Evolutionary conservation across 768 basidiomycete genomes (phyloP), one percentile per base, ranked within the genome.

Genomic region (Dentipellis fragilis): DNA sequence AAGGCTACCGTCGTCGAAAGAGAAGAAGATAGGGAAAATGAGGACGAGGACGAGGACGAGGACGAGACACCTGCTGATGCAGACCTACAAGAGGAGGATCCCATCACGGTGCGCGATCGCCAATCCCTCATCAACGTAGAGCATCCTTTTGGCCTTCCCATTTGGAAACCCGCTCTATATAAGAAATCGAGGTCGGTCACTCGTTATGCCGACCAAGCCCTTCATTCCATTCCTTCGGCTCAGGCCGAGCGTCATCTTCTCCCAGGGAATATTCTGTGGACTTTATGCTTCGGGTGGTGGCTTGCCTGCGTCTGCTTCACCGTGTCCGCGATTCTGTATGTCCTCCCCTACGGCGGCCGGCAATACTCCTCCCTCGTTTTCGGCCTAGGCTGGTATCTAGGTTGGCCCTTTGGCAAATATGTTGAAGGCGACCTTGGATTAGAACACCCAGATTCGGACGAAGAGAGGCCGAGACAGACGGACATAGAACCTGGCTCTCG

Each of bases 121-220:
- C 96, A 99, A 69, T 96, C 94, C 45, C 87, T 96, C 63, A 96
- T 98, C 67, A 99, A 99, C 72, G 94, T 96, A 66, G 91, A 95
- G 66, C 96, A 99, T 69, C 96, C 96, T 12, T 99, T 99, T 69
- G 96, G 96, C 75, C 77, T 99, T 57, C 95, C 92, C 39, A 97
- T 99, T 67, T 99, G 96, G 96, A 99, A 99, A 69, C 96, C 96
- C 19, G 96, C 96, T 0, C 71, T 99, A 56, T 99, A 99, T 83
- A 93, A 94, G 72, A 99, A 99, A 68, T 88, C 89, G 35, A 86
- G 96, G 35, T 91, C 94, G 2, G 90, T 99, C 63, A 97, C 94
- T 50, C 90, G 95, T 51, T 83, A 93, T 71, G 96, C 96, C 38
- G 96, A 99, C 69, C 84, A 89, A 57, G 96, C 89, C 0, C 80